Percentiles rank a stretch among this genome's conserved stretches.
Conservation (phyloP, 805 yeast genomes). For the Metschnikowia koreensis region DNA sequence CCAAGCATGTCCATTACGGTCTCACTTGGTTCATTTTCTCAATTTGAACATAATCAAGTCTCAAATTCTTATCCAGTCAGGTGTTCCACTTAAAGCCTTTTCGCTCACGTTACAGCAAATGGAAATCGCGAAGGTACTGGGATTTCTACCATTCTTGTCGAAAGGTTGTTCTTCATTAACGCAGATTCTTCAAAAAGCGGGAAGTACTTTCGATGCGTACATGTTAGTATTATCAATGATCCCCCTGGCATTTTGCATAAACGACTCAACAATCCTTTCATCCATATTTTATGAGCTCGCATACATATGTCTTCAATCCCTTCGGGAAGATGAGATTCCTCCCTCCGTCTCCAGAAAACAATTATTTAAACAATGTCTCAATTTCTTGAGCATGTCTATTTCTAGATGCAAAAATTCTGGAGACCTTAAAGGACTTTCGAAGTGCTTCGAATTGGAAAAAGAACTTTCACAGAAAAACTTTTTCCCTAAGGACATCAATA, state of each 20-base stretch:
- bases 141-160: conserved; percentile 43
- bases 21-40: conserved; percentile 30
- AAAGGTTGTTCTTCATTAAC: conserved; percentile 49
- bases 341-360: conserved; percentile 9
- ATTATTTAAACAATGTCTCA: conserved; percentile 31
- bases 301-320: conserved; percentile 21
- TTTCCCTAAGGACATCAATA: conserved; percentile 6
- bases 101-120: conserved; percentile 51
- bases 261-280: conserved; percentile 39
- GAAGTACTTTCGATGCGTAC: conserved; percentile 44
- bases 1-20: neutral
- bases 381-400: conserved; percentile 43
- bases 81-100: conserved; percentile 49
- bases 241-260: conserved; percentile 44
- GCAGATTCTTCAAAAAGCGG: conserved; percentile 42
- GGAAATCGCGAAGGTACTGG: conserved; percentile 45
- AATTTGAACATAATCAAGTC: conserved; percentile 49
- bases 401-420: conserved; percentile 41
- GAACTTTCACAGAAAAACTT: conserved; percentile 7
- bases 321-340: conserved; percentile 1
- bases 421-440: conserved; percentile 37
- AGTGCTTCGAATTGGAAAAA: conserved; percentile 40
- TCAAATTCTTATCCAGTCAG: conserved; percentile 39
- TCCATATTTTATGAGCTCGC: conserved; percentile 33
- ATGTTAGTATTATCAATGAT: conserved; percentile 39